Percentiles rank a stretch among this genome's conserved stretches.
Evolutionary conservation across 371 early-diverging fungal genomes (phyloP).

Genomic region (Apophysomyces trapeziformis): DNA sequence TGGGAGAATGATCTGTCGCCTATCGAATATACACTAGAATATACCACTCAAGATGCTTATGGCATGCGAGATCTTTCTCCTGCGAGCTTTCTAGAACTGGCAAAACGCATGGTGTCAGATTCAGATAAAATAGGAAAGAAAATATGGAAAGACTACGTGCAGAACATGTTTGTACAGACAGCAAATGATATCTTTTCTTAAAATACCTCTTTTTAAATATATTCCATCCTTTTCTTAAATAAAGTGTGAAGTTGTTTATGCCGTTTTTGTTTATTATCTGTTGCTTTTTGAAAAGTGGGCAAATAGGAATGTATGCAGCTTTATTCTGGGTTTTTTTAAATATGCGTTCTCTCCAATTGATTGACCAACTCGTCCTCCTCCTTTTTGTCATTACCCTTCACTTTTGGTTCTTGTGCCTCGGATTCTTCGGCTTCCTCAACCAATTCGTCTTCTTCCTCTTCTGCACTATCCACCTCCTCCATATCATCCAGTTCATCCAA

Average conservation of each 20-base stretch:
- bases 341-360: slow-evolving; percentile 47
- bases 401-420: slow-evolving; percentile 33
- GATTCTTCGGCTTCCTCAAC: slow-evolving; percentile 39
- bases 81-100: slow-evolving; percentile 51
- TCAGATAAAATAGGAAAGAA: slow-evolving; percentile 20
- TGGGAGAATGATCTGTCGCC: slow-evolving; percentile 36
- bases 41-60: slow-evolving; percentile 63
- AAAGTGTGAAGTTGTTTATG: neutral
- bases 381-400: slow-evolving; percentile 19
- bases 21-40: slow-evolving; percentile 55
- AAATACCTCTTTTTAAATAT: neutral
- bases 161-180: slow-evolving; percentile 52
- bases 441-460: slow-evolving; percentile 60
- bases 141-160: slow-evolving; percentile 41
- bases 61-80: slow-evolving; percentile 63
- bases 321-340: slow-evolving; percentile 29
- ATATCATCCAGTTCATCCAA: slow-evolving; percentile 95
- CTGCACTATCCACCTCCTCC: slow-evolving; percentile 83
- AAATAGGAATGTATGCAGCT: neutral
- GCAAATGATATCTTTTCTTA: slow-evolving; percentile 21
- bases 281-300: slow-evolving; percentile 2
- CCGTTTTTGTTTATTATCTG: neutral
- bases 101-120: slow-evolving; percentile 45
- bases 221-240: neutral
- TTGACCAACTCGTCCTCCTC: slow-evolving; percentile 43